A percentile compares a stretch with the other conserved stretches of the same genome.
phyloP scores from a whole-genome alignment of 106 monocot species.

The Triglochin maritima region DNA sequence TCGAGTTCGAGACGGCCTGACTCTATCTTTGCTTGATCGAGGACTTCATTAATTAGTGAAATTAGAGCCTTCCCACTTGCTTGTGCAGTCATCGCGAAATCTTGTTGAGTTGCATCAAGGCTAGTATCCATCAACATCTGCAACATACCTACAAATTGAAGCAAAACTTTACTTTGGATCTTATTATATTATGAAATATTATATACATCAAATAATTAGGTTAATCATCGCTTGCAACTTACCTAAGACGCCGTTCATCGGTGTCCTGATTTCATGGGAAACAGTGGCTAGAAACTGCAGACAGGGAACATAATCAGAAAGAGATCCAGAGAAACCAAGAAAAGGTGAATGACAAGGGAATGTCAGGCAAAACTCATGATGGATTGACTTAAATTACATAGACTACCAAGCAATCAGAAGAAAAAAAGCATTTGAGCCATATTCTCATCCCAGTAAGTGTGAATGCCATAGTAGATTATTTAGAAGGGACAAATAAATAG shows the following conservation, averaged over 20 bases:
- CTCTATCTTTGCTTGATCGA: constrained; percentile 89
- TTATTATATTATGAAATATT: neutral
- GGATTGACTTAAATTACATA: neutral
- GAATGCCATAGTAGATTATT: too few relatives aligned
- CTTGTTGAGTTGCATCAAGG: constrained; percentile 74
- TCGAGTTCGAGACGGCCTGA: constrained; percentile 87
- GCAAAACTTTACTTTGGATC: neutral
- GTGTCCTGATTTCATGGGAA: constrained; percentile 91
- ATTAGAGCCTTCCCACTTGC: constrained; percentile 73
- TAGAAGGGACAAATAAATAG: too few relatives aligned
- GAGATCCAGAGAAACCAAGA: neutral
- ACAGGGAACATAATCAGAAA: neutral
- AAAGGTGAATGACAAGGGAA: constrained; percentile 4
- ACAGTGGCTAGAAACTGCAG: constrained; percentile 89
- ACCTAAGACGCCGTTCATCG: constrained; percentile 98
- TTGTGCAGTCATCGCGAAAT: constrained; percentile 85
- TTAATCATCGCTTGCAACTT: neutral
- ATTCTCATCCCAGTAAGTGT: too few relatives aligned
- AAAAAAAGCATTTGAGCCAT: too few relatives aligned
- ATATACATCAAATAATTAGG: neutral
- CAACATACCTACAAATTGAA: constrained; percentile 55
- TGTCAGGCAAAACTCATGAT: neutral
- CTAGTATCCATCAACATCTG: constrained; percentile 87
- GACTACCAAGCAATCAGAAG: too few relatives aligned
- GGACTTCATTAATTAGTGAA: constrained; percentile 72